Percentiles rank a stretch among this genome's conserved stretches.
phyloP scores from a whole-genome alignment of 441 rosid genomes.

The Adansonia madagascariensis region DNA sequence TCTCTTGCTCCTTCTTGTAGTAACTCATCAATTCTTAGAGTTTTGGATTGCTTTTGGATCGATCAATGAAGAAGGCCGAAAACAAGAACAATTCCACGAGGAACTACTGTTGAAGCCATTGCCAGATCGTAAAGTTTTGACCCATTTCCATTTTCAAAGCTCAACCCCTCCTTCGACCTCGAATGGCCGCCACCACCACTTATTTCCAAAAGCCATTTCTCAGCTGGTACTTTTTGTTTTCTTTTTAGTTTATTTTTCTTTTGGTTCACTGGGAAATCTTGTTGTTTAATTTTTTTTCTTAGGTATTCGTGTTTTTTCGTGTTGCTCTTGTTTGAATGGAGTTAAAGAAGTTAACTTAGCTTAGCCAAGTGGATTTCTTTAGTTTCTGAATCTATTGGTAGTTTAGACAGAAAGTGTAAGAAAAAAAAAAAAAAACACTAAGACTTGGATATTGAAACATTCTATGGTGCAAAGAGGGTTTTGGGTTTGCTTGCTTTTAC shows the following conservation, averaged over 20 bases:
- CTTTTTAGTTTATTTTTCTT: slow-evolving; percentile 3
- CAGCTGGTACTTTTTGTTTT: slow-evolving; percentile 64
- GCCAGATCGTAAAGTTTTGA: slow-evolving; percentile 84
- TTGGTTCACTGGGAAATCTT: background rate
- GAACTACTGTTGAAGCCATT: slow-evolving; percentile 78
- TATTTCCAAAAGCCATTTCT: slow-evolving; percentile 92
- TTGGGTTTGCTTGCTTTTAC: slow-evolving; percentile 12
- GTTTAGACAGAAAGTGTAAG: background rate
- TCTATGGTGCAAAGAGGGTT: background rate
- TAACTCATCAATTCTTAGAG: slow-evolving; percentile 24
- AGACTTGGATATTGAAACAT: background rate
- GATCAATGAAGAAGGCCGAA: slow-evolving; percentile 37
- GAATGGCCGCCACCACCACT: slow-evolving; percentile 90
- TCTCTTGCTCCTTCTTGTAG: slow-evolving; percentile 26
- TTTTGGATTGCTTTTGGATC: slow-evolving; percentile 43
- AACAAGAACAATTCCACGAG: slow-evolving; percentile 71
- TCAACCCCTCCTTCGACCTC: slow-evolving; percentile 61
- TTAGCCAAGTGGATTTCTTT: background rate
- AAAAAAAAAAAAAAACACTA: background rate
- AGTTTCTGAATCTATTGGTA: background rate
- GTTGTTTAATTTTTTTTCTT: background rate
- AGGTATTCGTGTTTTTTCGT: background rate
- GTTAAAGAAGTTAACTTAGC: slow-evolving; percentile 7
- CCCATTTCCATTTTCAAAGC: slow-evolving; percentile 83
- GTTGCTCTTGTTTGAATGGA: slow-evolving; percentile 11